phyloP scores from a whole-genome alignment of 1,284 basidiomycete genomes.

The Trametes hirsuta region DNA sequence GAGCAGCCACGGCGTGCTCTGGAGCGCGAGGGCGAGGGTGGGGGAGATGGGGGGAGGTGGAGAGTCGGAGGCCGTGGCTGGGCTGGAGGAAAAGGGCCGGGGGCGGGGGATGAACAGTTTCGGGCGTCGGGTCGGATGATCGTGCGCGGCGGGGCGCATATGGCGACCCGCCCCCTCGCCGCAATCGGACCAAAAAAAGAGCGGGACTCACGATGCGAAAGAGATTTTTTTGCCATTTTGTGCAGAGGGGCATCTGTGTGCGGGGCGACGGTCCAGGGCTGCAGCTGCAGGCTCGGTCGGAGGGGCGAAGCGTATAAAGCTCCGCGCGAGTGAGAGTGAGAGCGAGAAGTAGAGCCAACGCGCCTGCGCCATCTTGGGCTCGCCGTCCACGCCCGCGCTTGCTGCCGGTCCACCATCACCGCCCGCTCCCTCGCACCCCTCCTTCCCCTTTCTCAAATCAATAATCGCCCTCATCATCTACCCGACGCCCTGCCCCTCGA shows the following conservation, averaged over 20 bases:
- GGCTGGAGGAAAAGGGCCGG: conserved; percentile 13
- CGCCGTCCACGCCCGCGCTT: neutral
- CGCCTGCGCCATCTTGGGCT: neutral
- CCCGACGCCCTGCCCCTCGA: neutral
- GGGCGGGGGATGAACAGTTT: conserved; percentile 17
- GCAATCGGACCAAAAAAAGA: conserved; percentile 1
- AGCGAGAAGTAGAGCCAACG: neutral
- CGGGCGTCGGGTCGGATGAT: conserved; percentile 17
- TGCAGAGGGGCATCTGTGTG: conserved; percentile 35
- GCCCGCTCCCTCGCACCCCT: conserved; percentile 5
- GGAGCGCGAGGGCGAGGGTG: conserved; percentile 3
- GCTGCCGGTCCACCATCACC: neutral
- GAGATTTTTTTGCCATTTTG: conserved; percentile 40
- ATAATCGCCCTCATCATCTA: conserved; percentile 1
- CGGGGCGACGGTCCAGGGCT: conserved; percentile 35
- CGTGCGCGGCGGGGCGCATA: conserved; percentile 10
- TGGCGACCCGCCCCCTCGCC: neutral
- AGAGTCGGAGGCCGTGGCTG: neutral
- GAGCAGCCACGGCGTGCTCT: neutral
- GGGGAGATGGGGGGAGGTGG: neutral
- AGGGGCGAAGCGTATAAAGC: conserved; percentile 27
- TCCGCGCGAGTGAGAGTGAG: conserved; percentile 1
- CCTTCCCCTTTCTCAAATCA: conserved; percentile 16
- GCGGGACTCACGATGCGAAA: conserved; percentile 33
- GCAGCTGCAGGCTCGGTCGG: conserved; percentile 23